Percentiles rank a stretch among this genome's conserved stretches.
phyloP scores from a whole-genome alignment of 352 stramenopile species.

The Phytophthora pistaciae region DNA sequence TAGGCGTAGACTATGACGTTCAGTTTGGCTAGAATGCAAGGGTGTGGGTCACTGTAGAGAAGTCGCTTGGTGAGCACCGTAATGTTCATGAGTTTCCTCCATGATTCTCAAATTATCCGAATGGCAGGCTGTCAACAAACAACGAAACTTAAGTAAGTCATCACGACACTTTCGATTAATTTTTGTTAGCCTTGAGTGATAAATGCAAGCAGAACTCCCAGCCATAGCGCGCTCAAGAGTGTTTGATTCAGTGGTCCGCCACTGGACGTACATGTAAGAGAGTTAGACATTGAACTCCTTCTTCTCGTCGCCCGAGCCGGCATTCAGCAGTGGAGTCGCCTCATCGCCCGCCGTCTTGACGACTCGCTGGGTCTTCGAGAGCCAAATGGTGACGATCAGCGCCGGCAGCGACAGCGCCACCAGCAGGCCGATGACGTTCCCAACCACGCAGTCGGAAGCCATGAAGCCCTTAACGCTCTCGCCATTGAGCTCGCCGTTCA shows the following conservation, averaged over 20 bases:
- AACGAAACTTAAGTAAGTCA: not conserved
- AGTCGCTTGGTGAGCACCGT: no score
- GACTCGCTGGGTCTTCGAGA: constrained; percentile 48
- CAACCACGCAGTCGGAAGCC: constrained; percentile 75
- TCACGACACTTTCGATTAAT: not conserved
- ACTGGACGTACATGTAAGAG: not conserved
- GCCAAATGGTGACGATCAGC: constrained; percentile 62
- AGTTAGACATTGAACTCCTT: constrained; percentile 30
- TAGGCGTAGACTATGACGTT: constrained; percentile 24
- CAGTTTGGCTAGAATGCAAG: constrained; percentile 1
- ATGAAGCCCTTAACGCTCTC: constrained; percentile 75
- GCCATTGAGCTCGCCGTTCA: constrained; percentile 72
- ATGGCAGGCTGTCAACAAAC: no score
- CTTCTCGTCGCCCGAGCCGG: constrained; percentile 39
- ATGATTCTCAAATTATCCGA: no score
- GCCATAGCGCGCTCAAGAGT: not conserved
- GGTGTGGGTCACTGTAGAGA: no score
- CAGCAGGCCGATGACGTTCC: constrained; percentile 78
- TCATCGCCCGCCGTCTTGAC: constrained; percentile 41
- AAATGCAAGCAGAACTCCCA: not conserved
- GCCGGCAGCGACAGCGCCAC: constrained; percentile 53
- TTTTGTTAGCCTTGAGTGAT: not conserved
- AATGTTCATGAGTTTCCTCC: no score
- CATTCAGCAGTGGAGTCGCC: constrained; percentile 50
- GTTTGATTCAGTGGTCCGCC: not conserved